These are phyloP conservation scores for Casuarina glauca DNA, from an alignment of 306 rosid species.

Conservation along the genomic window DNA sequence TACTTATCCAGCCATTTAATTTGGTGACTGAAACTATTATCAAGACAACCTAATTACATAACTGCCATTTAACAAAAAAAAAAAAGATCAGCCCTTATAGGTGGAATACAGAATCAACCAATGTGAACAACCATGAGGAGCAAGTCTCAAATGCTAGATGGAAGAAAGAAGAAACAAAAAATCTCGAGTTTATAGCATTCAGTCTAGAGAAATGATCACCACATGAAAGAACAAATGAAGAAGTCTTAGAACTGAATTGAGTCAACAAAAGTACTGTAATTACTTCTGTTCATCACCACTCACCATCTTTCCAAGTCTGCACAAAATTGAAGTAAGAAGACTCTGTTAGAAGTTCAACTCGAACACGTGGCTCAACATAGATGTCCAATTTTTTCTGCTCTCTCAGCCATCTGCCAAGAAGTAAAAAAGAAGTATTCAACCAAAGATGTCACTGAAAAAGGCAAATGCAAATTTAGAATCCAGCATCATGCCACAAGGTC, in stretches of 20 bases:
- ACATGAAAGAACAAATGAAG: conserved; percentile 16
- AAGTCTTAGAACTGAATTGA: not conserved
- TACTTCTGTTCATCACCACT: conserved; percentile 27
- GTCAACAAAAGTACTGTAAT: conserved; percentile 11
- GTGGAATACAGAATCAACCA: not conserved
- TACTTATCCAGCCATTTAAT: not conserved
- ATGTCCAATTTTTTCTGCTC: conserved; percentile 64
- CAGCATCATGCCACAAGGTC: not conserved
- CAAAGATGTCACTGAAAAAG: conserved; percentile 7
- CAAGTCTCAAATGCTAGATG: conserved; percentile 19
- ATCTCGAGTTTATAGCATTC: not conserved
- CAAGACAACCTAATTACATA: not conserved
- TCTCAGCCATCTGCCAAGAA: conserved; percentile 75
- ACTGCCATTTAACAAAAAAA: not conserved
- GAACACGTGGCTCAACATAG: conserved; percentile 88
- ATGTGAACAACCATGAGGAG: not conserved
- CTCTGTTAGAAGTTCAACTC: conserved; percentile 65
- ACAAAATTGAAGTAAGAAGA: conserved; percentile 75
- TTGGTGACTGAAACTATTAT: not conserved
- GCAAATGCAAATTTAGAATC: not conserved
- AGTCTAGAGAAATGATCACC: conserved; percentile 10
- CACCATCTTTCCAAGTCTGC: conserved; percentile 88
- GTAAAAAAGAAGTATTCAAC: conserved; percentile 22
- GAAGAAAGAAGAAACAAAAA: conserved; percentile 7
- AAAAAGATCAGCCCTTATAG: not conserved